Conservation (phyloP, 1,284 basidiomycete genomes). For the Pyrrhoderma noxium region DNA sequence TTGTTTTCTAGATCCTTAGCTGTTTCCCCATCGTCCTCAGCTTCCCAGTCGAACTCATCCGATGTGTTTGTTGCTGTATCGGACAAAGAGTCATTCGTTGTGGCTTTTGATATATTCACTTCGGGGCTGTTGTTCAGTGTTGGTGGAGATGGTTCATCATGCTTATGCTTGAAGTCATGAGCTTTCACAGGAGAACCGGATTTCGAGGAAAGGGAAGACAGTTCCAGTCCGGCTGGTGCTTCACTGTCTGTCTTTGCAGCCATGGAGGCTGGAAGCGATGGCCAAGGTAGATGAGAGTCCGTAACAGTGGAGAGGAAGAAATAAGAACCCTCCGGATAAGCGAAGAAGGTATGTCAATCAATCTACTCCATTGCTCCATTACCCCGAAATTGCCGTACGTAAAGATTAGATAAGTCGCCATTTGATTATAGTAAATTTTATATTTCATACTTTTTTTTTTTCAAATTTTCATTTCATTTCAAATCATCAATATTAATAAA, state of each 20-base stretch:
- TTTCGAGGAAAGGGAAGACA: slow-evolving; percentile 13
- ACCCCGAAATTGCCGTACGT: too few species aligned
- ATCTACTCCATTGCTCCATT: too few species aligned
- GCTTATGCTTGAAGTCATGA: background rate
- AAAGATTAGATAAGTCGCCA: too few species aligned
- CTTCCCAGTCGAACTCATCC: slow-evolving; percentile 72
- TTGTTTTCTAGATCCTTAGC: slow-evolving; percentile 20
- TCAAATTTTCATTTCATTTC: too few species aligned
- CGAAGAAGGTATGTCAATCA: background rate
- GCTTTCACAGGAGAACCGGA: slow-evolving; percentile 6
- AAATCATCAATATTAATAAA: too few species aligned
- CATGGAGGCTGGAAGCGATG: slow-evolving; percentile 1
- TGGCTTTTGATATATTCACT: background rate
- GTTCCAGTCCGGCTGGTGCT: slow-evolving; percentile 7
- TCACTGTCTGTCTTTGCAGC: background rate
- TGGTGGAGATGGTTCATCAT: slow-evolving; percentile 2
- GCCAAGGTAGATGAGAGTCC: background rate
- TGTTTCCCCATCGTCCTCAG: slow-evolving; percentile 38
- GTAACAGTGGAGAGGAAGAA: background rate
- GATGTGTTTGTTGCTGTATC: slow-evolving; percentile 56
- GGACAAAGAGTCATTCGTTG: slow-evolving; percentile 25
- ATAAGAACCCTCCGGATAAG: background rate
- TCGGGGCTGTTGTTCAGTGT: slow-evolving; percentile 6
- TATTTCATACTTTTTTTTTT: too few species aligned
- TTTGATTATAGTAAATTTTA: too few species aligned